Evolutionary conservation across 2,329 filamentous ascomycete species (phyloP).

Genomic region (Cytospora mali): DNA sequence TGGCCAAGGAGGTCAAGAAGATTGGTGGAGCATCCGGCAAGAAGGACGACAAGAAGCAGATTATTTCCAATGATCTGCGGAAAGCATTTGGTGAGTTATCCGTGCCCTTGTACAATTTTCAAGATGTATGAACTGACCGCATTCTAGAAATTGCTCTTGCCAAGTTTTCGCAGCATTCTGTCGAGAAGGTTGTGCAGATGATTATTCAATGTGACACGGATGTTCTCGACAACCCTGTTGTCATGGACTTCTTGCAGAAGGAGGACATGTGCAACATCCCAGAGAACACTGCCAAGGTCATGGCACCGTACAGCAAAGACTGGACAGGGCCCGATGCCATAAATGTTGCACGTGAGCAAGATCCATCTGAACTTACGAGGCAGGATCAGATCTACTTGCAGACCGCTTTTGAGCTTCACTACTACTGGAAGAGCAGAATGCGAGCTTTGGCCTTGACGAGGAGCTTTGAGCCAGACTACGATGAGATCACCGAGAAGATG

Average conservation of each 20-base stretch:
- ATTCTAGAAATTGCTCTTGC: conserved; percentile 78
- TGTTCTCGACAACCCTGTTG: conserved; percentile 83
- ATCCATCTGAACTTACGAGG: conserved; percentile 84
- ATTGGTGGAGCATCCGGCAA: conserved; percentile 72
- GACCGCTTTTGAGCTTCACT: conserved; percentile 90
- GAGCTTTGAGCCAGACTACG: conserved; percentile 85
- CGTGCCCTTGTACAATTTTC: neutral
- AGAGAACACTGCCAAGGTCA: conserved; percentile 85
- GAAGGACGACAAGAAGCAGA: conserved; percentile 95
- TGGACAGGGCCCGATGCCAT: conserved; percentile 88
- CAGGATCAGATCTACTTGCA: conserved; percentile 95
- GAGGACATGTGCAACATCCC: conserved; percentile 91
- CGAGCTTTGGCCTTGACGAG: conserved; percentile 82
- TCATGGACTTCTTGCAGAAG: conserved; percentile 95
- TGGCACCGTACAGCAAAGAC: conserved; percentile 95
- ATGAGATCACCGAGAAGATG: conserved; percentile 84
- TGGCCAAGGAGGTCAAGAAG: conserved; percentile 94
- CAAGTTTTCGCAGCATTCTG: conserved; percentile 84
- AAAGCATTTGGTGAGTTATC: conserved; percentile 73
- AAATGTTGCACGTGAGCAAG: conserved; percentile 77
- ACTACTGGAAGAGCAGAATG: conserved; percentile 99
- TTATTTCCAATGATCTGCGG: conserved; percentile 88
- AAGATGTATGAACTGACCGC: conserved; percentile 36
- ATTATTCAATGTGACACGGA: conserved; percentile 94
- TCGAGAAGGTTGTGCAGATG: conserved; percentile 86